Base-by-base conservation (phyloP, 2,329 filamentous ascomycete genomes). In the Cordyceps militaris region DNA sequence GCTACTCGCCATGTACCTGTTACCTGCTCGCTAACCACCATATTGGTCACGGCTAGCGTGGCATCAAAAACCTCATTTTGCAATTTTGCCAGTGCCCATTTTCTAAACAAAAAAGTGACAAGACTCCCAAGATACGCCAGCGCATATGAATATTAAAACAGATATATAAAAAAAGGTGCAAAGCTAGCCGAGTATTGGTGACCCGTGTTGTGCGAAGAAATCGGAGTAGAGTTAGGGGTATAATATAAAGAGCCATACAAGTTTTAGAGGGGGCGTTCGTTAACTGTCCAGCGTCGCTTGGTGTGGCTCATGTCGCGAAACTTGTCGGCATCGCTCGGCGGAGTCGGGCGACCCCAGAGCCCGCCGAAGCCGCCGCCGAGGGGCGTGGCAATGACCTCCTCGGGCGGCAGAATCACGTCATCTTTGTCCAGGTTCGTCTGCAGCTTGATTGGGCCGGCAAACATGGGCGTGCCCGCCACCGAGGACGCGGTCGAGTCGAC, bases 201-300 rank as follows among this genome's bases (percentile, higher is more conserved):
- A 19, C 40, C 14, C 8, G 13, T 5, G 10, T 38, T 8, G 2
- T 43, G n/a, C 2, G 34, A 46, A 21, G 13, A 16, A n/a, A 49
- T 8, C 21, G 50, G 23, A 32, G 19, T 36, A 49, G 44, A 40
- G 36, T 34, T 21, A 24, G 30, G 19, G 14, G 26, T 9, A 19
- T 24, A n/a, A 13, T 6, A 19, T 4, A 6, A 16, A 50, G 32
- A 30, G 26, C 7, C 13, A n/a, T 11, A 2, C 9, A n/a, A 42
- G 4, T 23, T 13, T 44, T 16, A 56, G 23, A 51, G 16, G 10
- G 61, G 61, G 28, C 67, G 73, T 63, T 83, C 80, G 47, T 75
- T 81, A 4, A 82, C 75, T 23, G 80, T 82, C 81, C 81, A 84
- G 24, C 80, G 73, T 53, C 80, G 69, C 68, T 83, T 83, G 1